Percentiles rank a stretch among this genome's conserved stretches.
phyloP scores from a whole-genome alignment of 345 rosid genomes.

The Microthlaspi erraticum region DNA sequence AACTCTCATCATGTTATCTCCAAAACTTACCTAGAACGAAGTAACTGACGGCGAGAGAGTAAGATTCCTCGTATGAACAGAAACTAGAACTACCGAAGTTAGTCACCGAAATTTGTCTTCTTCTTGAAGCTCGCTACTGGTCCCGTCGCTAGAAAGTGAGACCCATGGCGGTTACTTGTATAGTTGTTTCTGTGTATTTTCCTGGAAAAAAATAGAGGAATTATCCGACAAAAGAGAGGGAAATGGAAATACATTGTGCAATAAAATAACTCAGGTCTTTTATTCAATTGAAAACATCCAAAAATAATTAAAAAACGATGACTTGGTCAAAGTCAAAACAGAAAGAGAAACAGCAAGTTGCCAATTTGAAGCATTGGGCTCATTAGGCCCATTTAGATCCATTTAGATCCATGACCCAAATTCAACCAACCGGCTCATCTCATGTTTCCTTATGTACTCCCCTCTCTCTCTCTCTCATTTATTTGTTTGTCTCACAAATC shows the following conservation, averaged over 20 bases:
- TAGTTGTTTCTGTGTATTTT: conserved; percentile 6
- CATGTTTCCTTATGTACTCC: background rate
- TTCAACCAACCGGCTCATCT: background rate
- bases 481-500: background rate
- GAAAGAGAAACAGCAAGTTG: background rate
- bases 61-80: background rate
- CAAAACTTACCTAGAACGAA: conserved; percentile 6
- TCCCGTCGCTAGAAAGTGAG: background rate
- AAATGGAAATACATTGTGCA: conserved; percentile 9
- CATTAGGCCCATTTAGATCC: conserved; percentile 7
- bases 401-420: background rate
- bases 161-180: conserved; percentile 26
- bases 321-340: conserved; percentile 34
- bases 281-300: too few relatives aligned
- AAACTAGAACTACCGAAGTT: background rate
- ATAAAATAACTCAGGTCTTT: conserved; percentile 9
- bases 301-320: background rate
- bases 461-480: background rate
- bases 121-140: conserved; percentile 6
- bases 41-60: conserved; percentile 14
- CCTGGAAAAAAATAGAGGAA: background rate
- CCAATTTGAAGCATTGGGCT: conserved; percentile 6
- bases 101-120: background rate
- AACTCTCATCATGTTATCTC: background rate
- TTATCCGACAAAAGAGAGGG: conserved; percentile 28